A percentile compares a stretch with the other conserved stretches of the same genome.
Evolutionary conservation across 2,329 filamentous ascomycete species (phyloP).

Genomic region (Amphichorda felina): DNA sequence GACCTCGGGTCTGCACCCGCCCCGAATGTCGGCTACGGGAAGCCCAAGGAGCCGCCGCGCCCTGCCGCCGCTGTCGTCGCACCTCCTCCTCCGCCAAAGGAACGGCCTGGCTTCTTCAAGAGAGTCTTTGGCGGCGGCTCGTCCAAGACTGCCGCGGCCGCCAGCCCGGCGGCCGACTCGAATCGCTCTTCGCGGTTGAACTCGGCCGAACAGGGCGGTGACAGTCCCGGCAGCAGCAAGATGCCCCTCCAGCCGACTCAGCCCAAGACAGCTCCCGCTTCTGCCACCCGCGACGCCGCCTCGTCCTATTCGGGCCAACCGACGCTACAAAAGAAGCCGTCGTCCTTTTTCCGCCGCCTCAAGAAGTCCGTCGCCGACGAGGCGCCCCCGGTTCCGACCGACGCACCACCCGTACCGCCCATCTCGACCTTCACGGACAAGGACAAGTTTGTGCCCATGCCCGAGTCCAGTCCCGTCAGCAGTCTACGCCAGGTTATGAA

Average conservation of each 20-base stretch:
- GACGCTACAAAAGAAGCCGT: conserved; percentile 75
- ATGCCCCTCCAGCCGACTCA: conserved; percentile 1
- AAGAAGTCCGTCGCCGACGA: conserved; percentile 79
- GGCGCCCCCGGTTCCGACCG: conserved; percentile 35
- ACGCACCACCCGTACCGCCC: conserved; percentile 25
- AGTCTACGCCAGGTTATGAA: conserved; percentile 82
- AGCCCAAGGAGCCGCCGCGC: conserved; percentile 39
- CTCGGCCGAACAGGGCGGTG: background rate
- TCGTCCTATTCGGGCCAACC: conserved; percentile 33
- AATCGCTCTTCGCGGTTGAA: background rate
- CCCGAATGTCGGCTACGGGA: conserved; percentile 46
- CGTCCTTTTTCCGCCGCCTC: conserved; percentile 84
- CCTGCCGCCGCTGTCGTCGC: conserved; percentile 39
- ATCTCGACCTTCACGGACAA: conserved; percentile 16
- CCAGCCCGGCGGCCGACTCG: conserved; percentile 4
- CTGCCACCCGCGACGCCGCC: conserved; percentile 31
- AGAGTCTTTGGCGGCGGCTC: conserved; percentile 67
- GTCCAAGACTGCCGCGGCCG: conserved; percentile 30
- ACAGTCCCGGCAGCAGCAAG: background rate
- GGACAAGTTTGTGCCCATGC: conserved; percentile 16
- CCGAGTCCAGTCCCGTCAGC: conserved; percentile 54
- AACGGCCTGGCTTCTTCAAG: conserved; percentile 81
- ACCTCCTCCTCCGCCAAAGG: conserved; percentile 42
- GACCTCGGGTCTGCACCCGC: conserved; percentile 40
- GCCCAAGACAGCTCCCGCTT: conserved; percentile 29